A percentile compares a stretch with the other conserved stretches of the same genome.
These are phyloP conservation scores for Mucor saturninus DNA, from an alignment of 371 early-diverging fungal genomes.

Conservation along the genomic window DNA sequence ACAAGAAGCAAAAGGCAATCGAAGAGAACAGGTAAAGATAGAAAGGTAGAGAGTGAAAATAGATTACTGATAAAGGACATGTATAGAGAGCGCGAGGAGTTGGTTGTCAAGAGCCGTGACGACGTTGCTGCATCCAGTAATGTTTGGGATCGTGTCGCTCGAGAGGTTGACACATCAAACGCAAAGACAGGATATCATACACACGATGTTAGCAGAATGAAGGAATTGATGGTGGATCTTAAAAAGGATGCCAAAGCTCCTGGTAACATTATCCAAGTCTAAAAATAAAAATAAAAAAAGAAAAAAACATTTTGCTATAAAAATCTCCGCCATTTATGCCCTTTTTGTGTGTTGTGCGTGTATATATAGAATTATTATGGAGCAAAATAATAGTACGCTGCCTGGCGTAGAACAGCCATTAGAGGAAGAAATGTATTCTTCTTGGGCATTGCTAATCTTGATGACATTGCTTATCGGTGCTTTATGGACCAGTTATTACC, in stretches of 20 bases:
- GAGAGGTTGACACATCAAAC: constrained; percentile 67
- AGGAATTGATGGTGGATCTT: constrained; percentile 81
- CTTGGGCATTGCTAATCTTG: constrained; percentile 87
- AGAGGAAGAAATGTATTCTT: constrained; percentile 78
- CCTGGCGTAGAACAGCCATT: constrained; percentile 43
- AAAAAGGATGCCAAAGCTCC: constrained; percentile 83
- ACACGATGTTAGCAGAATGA: constrained; percentile 80
- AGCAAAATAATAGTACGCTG: constrained; percentile 18
- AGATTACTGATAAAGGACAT: too few relatives aligned
- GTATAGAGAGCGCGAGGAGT: constrained; percentile 60
- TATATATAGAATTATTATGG: constrained; percentile 14
- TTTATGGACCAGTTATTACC: constrained; percentile 83
- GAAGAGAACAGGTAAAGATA: constrained; percentile 71
- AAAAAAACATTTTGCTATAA: not conserved
- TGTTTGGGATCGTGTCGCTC: constrained; percentile 78
- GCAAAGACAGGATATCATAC: constrained; percentile 46
- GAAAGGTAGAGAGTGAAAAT: not conserved
- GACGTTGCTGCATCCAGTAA: constrained; percentile 65
- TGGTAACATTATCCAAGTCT: constrained; percentile 60
- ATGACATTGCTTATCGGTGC: constrained; percentile 82
- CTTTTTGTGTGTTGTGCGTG: not conserved
- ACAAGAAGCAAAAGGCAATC: constrained; percentile 81
- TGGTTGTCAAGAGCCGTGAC: constrained; percentile 58
- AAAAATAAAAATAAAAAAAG: constrained; percentile 13
- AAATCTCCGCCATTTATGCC: constrained; percentile 1